Evolutionary conservation across 1,284 basidiomycete genomes (phyloP), one percentile per base, ranked within the genome.

Genomic region (Sanguinoderma infundibulare): DNA sequence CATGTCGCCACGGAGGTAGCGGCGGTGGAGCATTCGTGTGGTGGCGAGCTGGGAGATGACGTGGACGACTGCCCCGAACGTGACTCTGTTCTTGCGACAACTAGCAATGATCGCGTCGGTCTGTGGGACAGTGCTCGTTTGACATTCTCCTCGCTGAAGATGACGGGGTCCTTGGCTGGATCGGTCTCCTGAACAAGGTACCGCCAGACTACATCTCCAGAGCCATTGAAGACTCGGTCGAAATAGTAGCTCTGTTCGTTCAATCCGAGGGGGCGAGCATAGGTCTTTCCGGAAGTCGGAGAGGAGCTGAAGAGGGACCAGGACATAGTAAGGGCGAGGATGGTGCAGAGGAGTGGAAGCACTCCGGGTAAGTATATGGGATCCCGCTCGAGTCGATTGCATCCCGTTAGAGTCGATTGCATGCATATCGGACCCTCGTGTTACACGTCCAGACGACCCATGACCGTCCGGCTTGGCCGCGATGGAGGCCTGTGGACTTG

Each of bases 41-140:
- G 84, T 72, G 0, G 83, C 84, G n/a, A 86, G 74, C 67, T 89
- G 87, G 3, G 75, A 79, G 30, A 87, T 72, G 4, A 83, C 75
- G 9, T 81, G 78, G 38, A 79, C 80, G 2, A 78, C 83, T 53
- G 80, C 79, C 8, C 85, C 84, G 35, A 87, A 82, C 0, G 84
- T 85, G 28, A 87, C 58, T 3, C 69, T 67, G 17, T 80, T 70
- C 35, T 72, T 67, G 36, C 79, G 79, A 63, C 85, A 87, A 26
- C 66, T 74, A 5, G 64, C 52, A 0, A 81, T 67, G 52, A 82
- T 71, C 1, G 44, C 34, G 10, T 42, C 55, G 1, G 73, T 76
- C 46, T 75, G 66, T 1, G 70, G 67, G 4, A 80, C 73, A 2
- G 64, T 26, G 79, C 73, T 26, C 72, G 69, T 8, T 57, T 56